Evolutionary conservation across 164 flowering plant species (phyloP).

Genomic region (Dillenia suffruticosa): DNA sequence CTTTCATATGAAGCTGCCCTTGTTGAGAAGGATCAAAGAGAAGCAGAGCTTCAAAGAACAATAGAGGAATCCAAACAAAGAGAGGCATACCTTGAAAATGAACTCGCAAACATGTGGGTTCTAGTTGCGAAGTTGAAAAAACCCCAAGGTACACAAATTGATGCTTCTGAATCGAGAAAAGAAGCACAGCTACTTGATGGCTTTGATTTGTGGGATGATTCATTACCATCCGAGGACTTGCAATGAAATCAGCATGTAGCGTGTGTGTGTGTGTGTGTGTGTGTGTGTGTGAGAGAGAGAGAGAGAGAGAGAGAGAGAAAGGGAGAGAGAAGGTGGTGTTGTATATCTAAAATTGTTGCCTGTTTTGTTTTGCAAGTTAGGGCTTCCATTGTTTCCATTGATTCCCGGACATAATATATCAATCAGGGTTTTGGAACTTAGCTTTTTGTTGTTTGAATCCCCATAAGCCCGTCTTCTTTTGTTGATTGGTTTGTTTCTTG

Average conservation of each 20-base stretch:
- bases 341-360: too few relatives aligned
- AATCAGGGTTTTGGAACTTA: too few relatives aligned
- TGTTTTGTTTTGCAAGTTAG: too few relatives aligned
- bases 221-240: conserved; percentile 10
- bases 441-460: too few relatives aligned
- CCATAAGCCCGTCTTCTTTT: too few relatives aligned
- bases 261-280: too few relatives aligned
- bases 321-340: too few relatives aligned
- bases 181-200: conserved; percentile 23
- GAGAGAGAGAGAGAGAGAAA: too few relatives aligned
- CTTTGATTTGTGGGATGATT: conserved; percentile 28
- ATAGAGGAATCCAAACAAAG: conserved; percentile 93
- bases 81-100: conserved; percentile 95
- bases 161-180: conserved; percentile 26
- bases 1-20: conserved; percentile 69
- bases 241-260: conserved; percentile 1
- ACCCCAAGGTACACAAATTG: conserved; percentile 45
- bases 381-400: too few relatives aligned
- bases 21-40: conserved; percentile 67
- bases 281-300: too few relatives aligned
- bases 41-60: conserved; percentile 67
- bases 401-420: too few relatives aligned
- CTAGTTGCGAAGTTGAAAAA: conserved; percentile 91
- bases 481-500: too few relatives aligned
- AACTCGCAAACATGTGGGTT: conserved; percentile 99